These are phyloP conservation scores for Dispira simplex DNA, from an alignment of 192 early-diverging fungal genomes.

Conservation along the genomic window DNA sequence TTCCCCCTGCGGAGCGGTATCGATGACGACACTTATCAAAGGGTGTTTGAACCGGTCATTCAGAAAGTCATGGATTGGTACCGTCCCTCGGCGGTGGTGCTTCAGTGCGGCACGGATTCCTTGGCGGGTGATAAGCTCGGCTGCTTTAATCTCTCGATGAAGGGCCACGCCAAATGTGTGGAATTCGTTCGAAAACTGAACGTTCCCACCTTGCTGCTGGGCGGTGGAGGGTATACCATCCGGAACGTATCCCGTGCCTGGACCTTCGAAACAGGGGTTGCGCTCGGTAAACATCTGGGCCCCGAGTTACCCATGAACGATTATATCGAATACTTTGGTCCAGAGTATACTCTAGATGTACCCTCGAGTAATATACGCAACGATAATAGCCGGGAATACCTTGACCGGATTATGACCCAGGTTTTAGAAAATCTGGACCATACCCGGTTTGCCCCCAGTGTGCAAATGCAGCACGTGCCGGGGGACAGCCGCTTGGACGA, in stretches of 20 bases:
- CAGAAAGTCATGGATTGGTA: slow-evolving; percentile 81
- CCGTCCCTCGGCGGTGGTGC: slow-evolving; percentile 76
- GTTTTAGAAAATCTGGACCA: slow-evolving; percentile 45
- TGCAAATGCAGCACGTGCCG: slow-evolving; percentile 33
- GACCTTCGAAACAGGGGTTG: slow-evolving; percentile 87
- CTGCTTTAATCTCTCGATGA: slow-evolving; percentile 85
- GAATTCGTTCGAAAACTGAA: slow-evolving; percentile 81
- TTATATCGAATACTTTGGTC: slow-evolving; percentile 85
- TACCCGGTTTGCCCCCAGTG: slow-evolving; percentile 43
- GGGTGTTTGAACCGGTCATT: slow-evolving; percentile 78
- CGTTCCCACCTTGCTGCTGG: slow-evolving; percentile 80
- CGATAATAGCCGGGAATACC: slow-evolving; percentile 66
- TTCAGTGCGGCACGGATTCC: slow-evolving; percentile 94
- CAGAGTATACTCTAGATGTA: slow-evolving; percentile 73
- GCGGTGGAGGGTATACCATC: slow-evolving; percentile 96
- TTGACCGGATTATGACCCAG: slow-evolving; percentile 51
- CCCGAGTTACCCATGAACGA: slow-evolving; percentile 70
- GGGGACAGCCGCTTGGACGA: slow-evolving; percentile 20
- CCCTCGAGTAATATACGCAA: slow-evolving; percentile 73
- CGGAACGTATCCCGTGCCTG: slow-evolving; percentile 86
- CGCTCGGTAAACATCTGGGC: slow-evolving; percentile 49
- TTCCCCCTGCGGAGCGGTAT: slow-evolving; percentile 90
- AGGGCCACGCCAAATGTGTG: slow-evolving; percentile 88
- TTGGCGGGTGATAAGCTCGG: slow-evolving; percentile 87
- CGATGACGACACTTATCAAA: slow-evolving; percentile 84